phyloP scores from a whole-genome alignment of 148 eudicot species.

The Amaranthus palmeri region DNA sequence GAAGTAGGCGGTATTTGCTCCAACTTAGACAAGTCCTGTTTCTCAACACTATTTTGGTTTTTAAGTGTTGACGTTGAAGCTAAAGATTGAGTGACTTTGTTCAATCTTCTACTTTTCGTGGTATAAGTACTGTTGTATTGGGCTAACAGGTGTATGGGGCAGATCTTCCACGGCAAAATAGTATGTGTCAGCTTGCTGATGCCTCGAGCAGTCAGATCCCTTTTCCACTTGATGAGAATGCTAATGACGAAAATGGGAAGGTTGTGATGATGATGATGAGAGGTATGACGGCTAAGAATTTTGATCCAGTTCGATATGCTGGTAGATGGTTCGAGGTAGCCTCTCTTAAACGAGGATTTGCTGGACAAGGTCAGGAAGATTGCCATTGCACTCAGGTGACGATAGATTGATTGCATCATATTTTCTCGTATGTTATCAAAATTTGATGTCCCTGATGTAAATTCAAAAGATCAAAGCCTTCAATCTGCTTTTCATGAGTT shows the following conservation, averaged over 20 bases:
- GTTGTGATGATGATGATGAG: slow-evolving; percentile 63
- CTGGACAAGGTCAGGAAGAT: slow-evolving; percentile 96
- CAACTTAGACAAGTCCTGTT: no score
- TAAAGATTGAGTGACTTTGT: neutral
- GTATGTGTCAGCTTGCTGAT: slow-evolving; percentile 55
- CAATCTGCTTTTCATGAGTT: neutral
- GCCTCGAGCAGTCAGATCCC: slow-evolving; percentile 31
- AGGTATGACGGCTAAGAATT: slow-evolving; percentile 76
- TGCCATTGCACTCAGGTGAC: slow-evolving; percentile 98
- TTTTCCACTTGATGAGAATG: slow-evolving; percentile 54
- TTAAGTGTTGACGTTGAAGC: no score
- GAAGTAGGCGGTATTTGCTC: no score
- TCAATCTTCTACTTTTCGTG: neutral
- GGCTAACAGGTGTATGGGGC: slow-evolving; percentile 52
- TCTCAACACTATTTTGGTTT: no score
- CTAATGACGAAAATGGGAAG: slow-evolving; percentile 36
- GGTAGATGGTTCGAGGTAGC: slow-evolving; percentile 99
- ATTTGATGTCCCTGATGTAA: no score
- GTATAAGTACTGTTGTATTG: neutral
- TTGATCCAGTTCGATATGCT: slow-evolving; percentile 83
- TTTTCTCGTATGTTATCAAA: neutral
- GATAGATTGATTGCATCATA: neutral
- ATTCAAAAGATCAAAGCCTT: neutral
- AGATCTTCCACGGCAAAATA: slow-evolving; percentile 33
- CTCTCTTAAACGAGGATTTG: slow-evolving; percentile 90